A percentile compares a stretch with the other conserved stretches of the same genome.
These are phyloP conservation scores for Monosporascus sp. DNA, from an alignment of 2,329 filamentous ascomycete genomes.

Conservation along the genomic window DNA sequence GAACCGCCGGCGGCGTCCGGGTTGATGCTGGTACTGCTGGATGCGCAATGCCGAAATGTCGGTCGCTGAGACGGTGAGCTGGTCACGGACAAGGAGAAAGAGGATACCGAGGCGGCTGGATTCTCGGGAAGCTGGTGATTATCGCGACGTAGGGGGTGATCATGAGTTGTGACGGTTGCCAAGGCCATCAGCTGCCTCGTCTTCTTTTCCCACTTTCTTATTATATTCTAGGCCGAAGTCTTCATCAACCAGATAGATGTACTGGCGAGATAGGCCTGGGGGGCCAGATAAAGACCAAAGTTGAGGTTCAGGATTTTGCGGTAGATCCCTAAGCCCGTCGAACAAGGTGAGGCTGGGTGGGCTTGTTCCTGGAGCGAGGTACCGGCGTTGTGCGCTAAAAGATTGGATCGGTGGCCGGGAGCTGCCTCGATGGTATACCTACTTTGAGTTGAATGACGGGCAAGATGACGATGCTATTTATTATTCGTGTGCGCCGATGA, in stretches of 20 bases:
- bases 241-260: neutral
- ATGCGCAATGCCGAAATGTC: neutral
- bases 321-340: no score
- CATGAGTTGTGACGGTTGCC: slow-evolving; percentile 28
- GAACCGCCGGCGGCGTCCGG: slow-evolving; percentile 15
- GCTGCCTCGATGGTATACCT: no score
- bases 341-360: no score
- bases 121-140: slow-evolving; percentile 3
- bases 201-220: neutral
- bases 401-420: no score
- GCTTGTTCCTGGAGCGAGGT: no score
- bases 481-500: no score
- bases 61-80: slow-evolving; percentile 2
- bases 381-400: no score
- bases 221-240: neutral
- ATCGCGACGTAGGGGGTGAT: slow-evolving; percentile 7
- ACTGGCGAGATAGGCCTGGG: neutral
- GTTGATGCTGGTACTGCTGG: slow-evolving; percentile 14
- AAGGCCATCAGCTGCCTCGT: slow-evolving; percentile 30
- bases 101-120: neutral
- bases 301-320: no score
- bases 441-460: no score
- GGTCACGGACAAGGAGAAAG: slow-evolving; percentile 8
- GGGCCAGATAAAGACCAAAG: neutral
- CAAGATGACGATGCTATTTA: no score